Conservation (phyloP, 345 rosid genomes). For the Dovyalis caffra region DNA sequence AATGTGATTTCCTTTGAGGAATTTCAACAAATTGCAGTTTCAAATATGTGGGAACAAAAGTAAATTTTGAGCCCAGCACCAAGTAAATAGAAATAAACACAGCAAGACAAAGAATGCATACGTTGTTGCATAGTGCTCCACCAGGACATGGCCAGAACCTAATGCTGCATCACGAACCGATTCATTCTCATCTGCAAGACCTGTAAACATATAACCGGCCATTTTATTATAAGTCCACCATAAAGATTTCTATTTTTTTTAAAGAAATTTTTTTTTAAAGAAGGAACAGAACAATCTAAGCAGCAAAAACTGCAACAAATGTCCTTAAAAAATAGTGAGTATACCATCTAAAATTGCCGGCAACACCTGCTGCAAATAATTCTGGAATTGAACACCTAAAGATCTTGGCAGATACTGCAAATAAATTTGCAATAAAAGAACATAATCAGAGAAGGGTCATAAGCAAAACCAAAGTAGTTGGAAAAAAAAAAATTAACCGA, state of each 20-base stretch:
- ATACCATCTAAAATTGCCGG: conserved; percentile 96
- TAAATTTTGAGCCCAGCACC: neutral
- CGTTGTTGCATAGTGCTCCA: conserved; percentile 98
- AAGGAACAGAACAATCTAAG: neutral
- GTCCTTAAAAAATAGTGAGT: conserved; percentile 5
- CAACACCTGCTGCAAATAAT: conserved; percentile 87
- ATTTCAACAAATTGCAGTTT: neutral
- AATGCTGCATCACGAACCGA: conserved; percentile 99
- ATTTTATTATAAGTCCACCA: conserved; percentile 17
- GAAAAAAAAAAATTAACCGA: too few relatives aligned
- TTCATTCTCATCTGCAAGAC: conserved; percentile 99
- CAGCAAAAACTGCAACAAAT: conserved; percentile 13
- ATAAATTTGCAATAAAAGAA: conserved; percentile 10
- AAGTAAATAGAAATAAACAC: neutral
- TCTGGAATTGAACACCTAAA: conserved; percentile 88
- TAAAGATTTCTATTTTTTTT: too few relatives aligned
- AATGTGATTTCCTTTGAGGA: neutral
- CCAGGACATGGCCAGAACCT: conserved; percentile 97
- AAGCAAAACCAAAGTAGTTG: too few relatives aligned
- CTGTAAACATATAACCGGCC: conserved; percentile 37
- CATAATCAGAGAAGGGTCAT: neutral
- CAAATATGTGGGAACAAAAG: neutral
- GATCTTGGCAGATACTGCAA: conserved; percentile 93
- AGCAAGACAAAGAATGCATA: conserved; percentile 16
- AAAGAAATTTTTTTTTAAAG: too few relatives aligned